Evolutionary conservation across 2,329 filamentous ascomycete species (phyloP).

Genomic region (Acrodontium crateriforme): DNA sequence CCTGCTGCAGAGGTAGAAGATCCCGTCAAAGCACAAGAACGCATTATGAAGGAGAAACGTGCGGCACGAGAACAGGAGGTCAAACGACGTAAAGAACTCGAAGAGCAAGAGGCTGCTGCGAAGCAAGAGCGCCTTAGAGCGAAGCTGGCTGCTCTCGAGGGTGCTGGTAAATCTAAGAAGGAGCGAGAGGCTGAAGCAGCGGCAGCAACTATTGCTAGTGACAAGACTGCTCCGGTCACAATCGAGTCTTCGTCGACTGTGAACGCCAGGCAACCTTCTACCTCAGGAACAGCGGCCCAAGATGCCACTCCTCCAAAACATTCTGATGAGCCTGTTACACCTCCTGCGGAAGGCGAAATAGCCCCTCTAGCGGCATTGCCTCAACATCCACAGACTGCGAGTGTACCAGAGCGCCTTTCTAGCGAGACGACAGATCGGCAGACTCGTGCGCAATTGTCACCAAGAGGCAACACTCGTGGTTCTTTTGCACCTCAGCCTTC

Average conservation of each 20-base stretch:
- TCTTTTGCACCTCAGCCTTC: slow-evolving; percentile 12
- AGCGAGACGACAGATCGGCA: slow-evolving; percentile 7
- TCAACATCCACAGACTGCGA: neutral
- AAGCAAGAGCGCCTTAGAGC: slow-evolving; percentile 20
- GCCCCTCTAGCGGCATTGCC: neutral
- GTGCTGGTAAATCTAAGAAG: slow-evolving; percentile 20
- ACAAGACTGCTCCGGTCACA: slow-evolving; percentile 5
- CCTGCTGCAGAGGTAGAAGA: slow-evolving; percentile 33
- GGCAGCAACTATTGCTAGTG: slow-evolving; percentile 6
- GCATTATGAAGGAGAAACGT: slow-evolving; percentile 30
- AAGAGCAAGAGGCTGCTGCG: slow-evolving; percentile 14
- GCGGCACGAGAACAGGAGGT: slow-evolving; percentile 13
- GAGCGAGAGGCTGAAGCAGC: slow-evolving; percentile 21
- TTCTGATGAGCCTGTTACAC: neutral
- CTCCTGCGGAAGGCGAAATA: neutral
- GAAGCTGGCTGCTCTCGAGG: slow-evolving; percentile 21
- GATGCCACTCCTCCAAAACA: neutral
- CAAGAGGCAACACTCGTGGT: slow-evolving; percentile 10
- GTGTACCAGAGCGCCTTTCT: slow-evolving; percentile 5
- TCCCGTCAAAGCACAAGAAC: slow-evolving; percentile 50
- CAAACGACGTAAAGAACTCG: slow-evolving; percentile 18
- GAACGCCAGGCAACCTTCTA: no score
- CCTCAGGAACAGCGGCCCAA: neutral
- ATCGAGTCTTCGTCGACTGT: neutral
- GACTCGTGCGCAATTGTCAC: slow-evolving; percentile 10